These are phyloP conservation scores for Mortierella alpina DNA, from an alignment of 192 early-diverging fungal genomes.

Conservation along the genomic window DNA sequence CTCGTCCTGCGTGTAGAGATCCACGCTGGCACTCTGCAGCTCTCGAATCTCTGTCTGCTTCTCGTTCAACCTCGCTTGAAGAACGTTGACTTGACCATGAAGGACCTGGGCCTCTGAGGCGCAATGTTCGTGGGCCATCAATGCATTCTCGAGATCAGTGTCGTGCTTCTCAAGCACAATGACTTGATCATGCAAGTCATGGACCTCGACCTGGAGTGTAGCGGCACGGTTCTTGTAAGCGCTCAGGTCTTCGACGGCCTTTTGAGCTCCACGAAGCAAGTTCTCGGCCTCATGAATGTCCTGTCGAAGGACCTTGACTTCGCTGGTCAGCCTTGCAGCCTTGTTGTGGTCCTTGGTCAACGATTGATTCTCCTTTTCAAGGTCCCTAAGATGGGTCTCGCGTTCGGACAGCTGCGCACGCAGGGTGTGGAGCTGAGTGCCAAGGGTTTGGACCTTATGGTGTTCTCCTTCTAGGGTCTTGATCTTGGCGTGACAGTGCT, in stretches of 20 bases:
- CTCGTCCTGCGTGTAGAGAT: neutral
- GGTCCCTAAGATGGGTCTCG: neutral
- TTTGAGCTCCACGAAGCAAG: slow-evolving; percentile 4
- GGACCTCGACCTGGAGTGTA: slow-evolving; percentile 5
- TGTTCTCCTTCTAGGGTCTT: slow-evolving; percentile 16
- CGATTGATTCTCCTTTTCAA: slow-evolving; percentile 4
- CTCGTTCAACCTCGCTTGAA: slow-evolving; percentile 2
- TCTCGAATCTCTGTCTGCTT: slow-evolving; percentile 6
- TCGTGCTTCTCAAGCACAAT: slow-evolving; percentile 19
- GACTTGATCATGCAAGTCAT: slow-evolving; percentile 16
- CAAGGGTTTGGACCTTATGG: neutral
- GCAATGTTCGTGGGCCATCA: slow-evolving; percentile 18
- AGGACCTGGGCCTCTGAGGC: slow-evolving; percentile 8
- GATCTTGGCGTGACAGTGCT: neutral
- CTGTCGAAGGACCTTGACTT: slow-evolving; percentile 10
- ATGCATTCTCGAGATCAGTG: slow-evolving; percentile 19
- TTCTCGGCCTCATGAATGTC: slow-evolving; percentile 5
- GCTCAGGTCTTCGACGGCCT: slow-evolving; percentile 11
- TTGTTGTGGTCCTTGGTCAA: slow-evolving; percentile 3
- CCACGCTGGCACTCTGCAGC: neutral
- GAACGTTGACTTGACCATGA: neutral
- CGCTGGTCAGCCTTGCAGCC: neutral
- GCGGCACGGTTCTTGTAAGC: slow-evolving; percentile 12
- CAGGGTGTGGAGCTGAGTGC: neutral
- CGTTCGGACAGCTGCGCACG: neutral